phyloP scores from a whole-genome alignment of 805 yeast species.

The Ogataea salicorniae region DNA sequence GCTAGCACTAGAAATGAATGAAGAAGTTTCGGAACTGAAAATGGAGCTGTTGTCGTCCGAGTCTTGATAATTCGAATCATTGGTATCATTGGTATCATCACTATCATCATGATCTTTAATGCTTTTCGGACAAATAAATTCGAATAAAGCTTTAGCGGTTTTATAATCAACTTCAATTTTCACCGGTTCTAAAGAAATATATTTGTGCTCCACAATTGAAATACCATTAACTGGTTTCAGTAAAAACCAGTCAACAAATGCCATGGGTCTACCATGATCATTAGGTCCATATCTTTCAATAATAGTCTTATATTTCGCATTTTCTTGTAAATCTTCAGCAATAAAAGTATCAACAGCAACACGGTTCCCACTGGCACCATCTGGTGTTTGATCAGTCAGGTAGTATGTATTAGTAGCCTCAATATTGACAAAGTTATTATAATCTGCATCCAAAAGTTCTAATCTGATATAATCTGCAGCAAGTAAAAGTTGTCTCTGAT shows the following conservation, averaged over 20 bases:
- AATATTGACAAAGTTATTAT: constrained; percentile 68
- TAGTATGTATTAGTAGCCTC: constrained; percentile 60
- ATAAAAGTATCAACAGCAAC: constrained; percentile 63
- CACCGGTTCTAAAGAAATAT: constrained; percentile 48
- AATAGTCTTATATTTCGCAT: constrained; percentile 64
- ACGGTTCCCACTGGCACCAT: constrained; percentile 63
- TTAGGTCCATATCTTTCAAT: constrained; percentile 34
- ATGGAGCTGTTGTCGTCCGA: neutral
- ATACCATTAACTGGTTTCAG: constrained; percentile 64
- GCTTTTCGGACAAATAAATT: constrained; percentile 24
- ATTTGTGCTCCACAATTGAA: constrained; percentile 44
- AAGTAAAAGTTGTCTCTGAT: constrained; percentile 49
- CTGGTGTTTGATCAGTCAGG: constrained; percentile 55
- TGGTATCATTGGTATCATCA: neutral
- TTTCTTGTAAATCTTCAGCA: constrained; percentile 59
- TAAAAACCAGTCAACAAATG: constrained; percentile 47
- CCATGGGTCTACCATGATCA: constrained; percentile 28
- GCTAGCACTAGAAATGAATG: neutral
- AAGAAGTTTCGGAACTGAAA: constrained; percentile 1
- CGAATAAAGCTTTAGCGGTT: constrained; percentile 45
- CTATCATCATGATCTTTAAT: constrained; percentile 1
- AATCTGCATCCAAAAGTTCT: constrained; percentile 57
- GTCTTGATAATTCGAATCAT: neutral
- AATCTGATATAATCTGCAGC: constrained; percentile 66
- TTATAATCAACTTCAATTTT: constrained; percentile 52